Conservation (phyloP, 306 rosid genomes). For the Betula pendula region DNA sequence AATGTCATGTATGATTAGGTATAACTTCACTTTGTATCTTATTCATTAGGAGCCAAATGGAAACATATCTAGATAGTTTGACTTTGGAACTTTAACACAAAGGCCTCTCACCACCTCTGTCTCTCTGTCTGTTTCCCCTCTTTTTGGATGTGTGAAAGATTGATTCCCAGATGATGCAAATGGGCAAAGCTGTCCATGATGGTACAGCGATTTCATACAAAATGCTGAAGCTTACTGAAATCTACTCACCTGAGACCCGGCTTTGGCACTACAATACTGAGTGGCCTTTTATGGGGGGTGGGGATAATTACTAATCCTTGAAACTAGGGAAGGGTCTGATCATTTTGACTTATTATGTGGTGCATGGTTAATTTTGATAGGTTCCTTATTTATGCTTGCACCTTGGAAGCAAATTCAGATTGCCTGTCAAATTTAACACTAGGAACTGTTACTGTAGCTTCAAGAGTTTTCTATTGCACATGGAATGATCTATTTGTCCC, state of each 20-base stretch:
- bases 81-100: not conserved
- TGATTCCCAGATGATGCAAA: not conserved
- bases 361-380: not conserved
- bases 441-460: slow-evolving; percentile 46
- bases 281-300: not conserved
- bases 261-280: too few species aligned
- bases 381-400: slow-evolving; percentile 5
- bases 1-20: not conserved
- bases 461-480: slow-evolving; percentile 43
- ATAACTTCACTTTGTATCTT: not conserved
- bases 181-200: not conserved
- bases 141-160: not conserved
- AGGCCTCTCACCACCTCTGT: not conserved
- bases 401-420: slow-evolving; percentile 25
- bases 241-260: not conserved
- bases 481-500: slow-evolving; percentile 54
- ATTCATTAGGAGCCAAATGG: not conserved
- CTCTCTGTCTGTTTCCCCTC: not conserved
- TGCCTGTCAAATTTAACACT: slow-evolving; percentile 34
- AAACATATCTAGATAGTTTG: not conserved
- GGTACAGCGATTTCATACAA: not conserved
- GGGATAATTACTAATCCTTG: not conserved
- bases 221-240: not conserved
- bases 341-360: not conserved
- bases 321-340: not conserved